Percentiles rank a stretch among this genome's conserved stretches.
Evolutionary conservation across 176 grass and related monocot genomes (phyloP).

Genomic region (Alopecurus myosuroides): DNA sequence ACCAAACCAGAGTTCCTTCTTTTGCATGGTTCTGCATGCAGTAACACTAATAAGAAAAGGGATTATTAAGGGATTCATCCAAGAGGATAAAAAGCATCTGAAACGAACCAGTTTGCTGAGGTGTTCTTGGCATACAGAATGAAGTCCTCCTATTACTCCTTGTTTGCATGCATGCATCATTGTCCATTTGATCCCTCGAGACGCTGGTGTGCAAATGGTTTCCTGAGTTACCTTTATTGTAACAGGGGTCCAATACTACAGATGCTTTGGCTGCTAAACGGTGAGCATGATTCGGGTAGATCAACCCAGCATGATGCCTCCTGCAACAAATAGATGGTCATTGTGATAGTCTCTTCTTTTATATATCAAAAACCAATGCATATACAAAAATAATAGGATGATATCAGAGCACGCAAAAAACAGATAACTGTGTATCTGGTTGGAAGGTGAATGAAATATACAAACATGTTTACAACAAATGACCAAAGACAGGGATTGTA

Average conservation of each 20-base stretch:
- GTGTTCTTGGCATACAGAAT: neutral
- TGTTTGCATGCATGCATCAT: neutral
- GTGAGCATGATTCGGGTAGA: neutral
- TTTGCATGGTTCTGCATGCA: slow-evolving; percentile 11
- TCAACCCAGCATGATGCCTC: slow-evolving; percentile 11
- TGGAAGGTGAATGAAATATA: neutral
- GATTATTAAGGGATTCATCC: slow-evolving; percentile 7
- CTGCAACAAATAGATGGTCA: slow-evolving; percentile 12
- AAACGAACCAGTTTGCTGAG: slow-evolving; percentile 36
- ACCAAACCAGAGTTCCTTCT: neutral
- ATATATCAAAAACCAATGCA: neutral
- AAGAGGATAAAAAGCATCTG: neutral
- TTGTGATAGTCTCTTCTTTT: neutral
- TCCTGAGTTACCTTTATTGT: slow-evolving; percentile 15
- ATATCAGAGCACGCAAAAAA: neutral
- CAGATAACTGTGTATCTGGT: neutral
- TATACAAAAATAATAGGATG: slow-evolving; percentile 9
- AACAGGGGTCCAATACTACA: slow-evolving; percentile 11
- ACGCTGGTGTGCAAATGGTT: slow-evolving; percentile 10
- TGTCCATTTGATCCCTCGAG: slow-evolving; percentile 8
- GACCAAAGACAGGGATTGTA: neutral
- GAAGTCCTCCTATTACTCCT: slow-evolving; percentile 8
- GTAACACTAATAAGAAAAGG: slow-evolving; percentile 22
- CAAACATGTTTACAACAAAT: neutral
- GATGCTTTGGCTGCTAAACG: slow-evolving; percentile 7